These are phyloP conservation scores for Saccharomyces paradoxus DNA, from an alignment of 805 yeast genomes.

Conservation along the genomic window DNA sequence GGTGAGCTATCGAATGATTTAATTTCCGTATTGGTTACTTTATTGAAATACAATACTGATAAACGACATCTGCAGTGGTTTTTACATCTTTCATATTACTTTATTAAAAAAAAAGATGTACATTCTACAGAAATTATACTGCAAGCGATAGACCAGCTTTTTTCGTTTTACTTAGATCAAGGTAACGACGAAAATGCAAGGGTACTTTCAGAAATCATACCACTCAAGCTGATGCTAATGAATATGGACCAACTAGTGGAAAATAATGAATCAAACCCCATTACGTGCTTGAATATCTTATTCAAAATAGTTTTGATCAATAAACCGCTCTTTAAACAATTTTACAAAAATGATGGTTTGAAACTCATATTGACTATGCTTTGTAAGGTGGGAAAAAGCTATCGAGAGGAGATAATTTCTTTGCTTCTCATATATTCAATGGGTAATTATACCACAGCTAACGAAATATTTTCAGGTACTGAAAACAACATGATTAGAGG, in stretches of 20 bases:
- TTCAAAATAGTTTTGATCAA: constrained; percentile 44
- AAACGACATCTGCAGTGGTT: constrained; percentile 48
- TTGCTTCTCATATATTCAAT: constrained; percentile 36
- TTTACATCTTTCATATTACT: constrained; percentile 44
- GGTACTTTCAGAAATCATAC: constrained; percentile 42
- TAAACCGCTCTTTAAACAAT: constrained; percentile 38
- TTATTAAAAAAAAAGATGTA: constrained; percentile 31
- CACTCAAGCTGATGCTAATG: constrained; percentile 60
- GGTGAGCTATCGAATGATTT: constrained; percentile 31
- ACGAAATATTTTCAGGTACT: constrained; percentile 37
- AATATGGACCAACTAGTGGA: constrained; percentile 32
- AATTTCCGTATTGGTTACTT: constrained; percentile 14
- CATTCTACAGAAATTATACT: constrained; percentile 26
- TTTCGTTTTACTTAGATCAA: constrained; percentile 33
- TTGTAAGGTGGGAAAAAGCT: constrained; percentile 30
- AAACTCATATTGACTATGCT: constrained; percentile 38
- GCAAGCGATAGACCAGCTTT: constrained; percentile 21
- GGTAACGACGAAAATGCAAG: constrained; percentile 39
- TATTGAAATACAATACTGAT: constrained; percentile 42
- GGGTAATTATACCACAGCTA: constrained; percentile 3
- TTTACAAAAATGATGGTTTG: constrained; percentile 42
- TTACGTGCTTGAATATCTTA: constrained; percentile 36
- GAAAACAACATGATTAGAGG: constrained; percentile 31
- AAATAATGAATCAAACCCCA: constrained; percentile 11
- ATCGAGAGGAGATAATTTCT: constrained; percentile 36